phyloP scores from a whole-genome alignment of 2,329 filamentous ascomycete species.

The Fusarium graminum region DNA sequence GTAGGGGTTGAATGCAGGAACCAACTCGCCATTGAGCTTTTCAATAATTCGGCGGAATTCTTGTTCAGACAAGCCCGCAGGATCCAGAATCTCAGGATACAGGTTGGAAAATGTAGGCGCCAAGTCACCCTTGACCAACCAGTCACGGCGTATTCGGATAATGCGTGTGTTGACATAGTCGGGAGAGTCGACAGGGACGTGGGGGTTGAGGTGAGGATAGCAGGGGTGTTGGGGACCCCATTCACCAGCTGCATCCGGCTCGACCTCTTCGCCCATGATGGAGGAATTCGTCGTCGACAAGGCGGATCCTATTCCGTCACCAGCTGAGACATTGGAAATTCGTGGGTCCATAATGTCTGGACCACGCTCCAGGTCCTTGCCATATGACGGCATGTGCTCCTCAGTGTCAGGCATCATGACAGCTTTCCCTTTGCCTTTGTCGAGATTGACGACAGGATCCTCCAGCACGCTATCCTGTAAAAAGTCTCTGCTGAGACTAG shows the following conservation, averaged over 20 bases:
- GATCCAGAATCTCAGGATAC: conserved; percentile 95
- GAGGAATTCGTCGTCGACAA: conserved; percentile 70
- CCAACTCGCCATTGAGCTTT: conserved; percentile 82
- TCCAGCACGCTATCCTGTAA: conserved; percentile 29
- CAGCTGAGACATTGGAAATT: conserved; percentile 62
- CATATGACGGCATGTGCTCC: conserved; percentile 55
- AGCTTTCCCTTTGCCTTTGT: conserved; percentile 66
- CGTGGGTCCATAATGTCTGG: conserved; percentile 60
- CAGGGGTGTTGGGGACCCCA: conserved; percentile 97
- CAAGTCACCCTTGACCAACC: conserved; percentile 88
- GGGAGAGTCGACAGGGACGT: conserved; percentile 82
- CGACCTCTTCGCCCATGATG: conserved; percentile 74
- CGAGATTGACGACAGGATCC: conserved; percentile 47
- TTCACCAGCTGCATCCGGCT: conserved; percentile 77
- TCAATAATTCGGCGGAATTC: conserved; percentile 88
- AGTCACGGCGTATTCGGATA: conserved; percentile 91
- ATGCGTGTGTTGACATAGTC: conserved; percentile 85
- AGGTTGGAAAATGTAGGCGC: conserved; percentile 95
- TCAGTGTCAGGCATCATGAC: conserved; percentile 60
- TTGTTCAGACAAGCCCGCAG: conserved; percentile 81
- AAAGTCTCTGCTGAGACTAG: conserved; percentile 34
- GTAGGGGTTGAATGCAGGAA: conserved; percentile 84
- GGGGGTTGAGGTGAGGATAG: conserved; percentile 91
- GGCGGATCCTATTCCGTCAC: conserved; percentile 66
- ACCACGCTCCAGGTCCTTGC: conserved; percentile 69